Conservation (phyloP, 805 yeast species). For the Candida namnaoensis region DNA sequence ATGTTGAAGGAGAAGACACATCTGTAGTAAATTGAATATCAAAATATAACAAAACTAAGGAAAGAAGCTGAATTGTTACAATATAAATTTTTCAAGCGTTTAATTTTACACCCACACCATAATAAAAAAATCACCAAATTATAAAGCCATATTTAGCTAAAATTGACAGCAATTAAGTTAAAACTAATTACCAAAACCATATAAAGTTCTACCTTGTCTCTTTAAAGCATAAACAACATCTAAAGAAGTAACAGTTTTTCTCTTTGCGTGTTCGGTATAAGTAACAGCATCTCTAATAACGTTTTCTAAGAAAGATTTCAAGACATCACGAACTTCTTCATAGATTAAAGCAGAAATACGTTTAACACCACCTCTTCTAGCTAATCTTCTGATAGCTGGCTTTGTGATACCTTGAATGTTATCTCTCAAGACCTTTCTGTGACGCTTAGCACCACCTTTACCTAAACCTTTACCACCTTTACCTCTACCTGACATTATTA, state of each 20-base stretch:
- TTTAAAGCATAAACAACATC: constrained; percentile 98
- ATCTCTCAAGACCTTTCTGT: constrained; percentile 98
- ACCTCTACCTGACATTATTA: constrained; percentile 99
- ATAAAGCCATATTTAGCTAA: no score
- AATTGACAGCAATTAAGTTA: no score
- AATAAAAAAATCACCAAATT: no score
- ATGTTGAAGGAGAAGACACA: no score
- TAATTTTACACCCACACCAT: no score
- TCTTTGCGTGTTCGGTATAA: constrained; percentile 99
- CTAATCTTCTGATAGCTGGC: constrained; percentile 99
- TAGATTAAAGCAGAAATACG: constrained; percentile 98
- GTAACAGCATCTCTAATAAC: constrained; percentile 99
- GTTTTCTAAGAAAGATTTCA: constrained; percentile 91
- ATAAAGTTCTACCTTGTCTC: constrained; percentile 99
- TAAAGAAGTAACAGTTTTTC: constrained; percentile 98
- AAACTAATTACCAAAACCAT: constrained; percentile 99
- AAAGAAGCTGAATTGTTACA: no score
- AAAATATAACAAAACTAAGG: no score
- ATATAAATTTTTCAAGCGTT: no score
- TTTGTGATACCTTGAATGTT: constrained; percentile 99
- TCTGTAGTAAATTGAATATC: no score
- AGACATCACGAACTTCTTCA: constrained; percentile 97
- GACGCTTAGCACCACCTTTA: constrained; percentile 99
- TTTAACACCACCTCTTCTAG: constrained; percentile 99
- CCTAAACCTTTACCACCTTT: constrained; percentile 99